Conservation (phyloP, 768 basidiomycete genomes). For the Strobilomyces dryophilus region DNA sequence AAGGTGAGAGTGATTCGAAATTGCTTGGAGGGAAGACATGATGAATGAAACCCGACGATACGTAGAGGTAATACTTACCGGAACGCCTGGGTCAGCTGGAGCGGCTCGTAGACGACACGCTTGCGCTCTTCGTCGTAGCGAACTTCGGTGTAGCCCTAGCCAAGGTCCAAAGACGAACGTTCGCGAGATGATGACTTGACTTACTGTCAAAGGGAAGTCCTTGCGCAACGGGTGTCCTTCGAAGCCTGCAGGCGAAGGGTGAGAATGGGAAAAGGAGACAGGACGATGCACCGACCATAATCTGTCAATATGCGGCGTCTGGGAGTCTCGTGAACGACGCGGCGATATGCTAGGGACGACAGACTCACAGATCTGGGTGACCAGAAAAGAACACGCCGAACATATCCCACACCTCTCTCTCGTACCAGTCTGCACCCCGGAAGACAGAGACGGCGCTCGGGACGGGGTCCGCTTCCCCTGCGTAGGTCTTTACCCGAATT, state of each 20-base stretch:
- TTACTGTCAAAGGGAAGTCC: constrained; percentile 94
- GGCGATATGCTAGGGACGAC: constrained; percentile 3
- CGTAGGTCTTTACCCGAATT: constrained; percentile 96
- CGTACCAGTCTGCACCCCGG: constrained; percentile 97
- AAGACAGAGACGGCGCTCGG: constrained; percentile 79
- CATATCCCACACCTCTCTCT: constrained; percentile 97
- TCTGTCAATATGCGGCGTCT: constrained; percentile 97
- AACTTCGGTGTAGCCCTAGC: constrained; percentile 95
- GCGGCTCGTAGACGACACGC: constrained; percentile 94
- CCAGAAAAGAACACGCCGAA: constrained; percentile 94
- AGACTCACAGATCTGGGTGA: constrained; percentile 90
- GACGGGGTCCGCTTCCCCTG: constrained; percentile 87
- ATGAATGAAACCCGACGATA: not conserved
- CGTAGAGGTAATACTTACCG: constrained; percentile 46
- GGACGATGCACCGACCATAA: constrained; percentile 58
- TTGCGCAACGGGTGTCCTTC: constrained; percentile 97
- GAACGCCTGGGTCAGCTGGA: constrained; percentile 98
- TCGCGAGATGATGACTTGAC: constrained; percentile 20
- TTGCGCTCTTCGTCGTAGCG: constrained; percentile 98
- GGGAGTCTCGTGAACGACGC: constrained; percentile 9
- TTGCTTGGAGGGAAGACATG: constrained; percentile 49
- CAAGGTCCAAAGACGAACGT: not conserved
- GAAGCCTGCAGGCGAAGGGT: constrained; percentile 52
- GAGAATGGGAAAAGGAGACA: not conserved
- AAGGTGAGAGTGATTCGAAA: constrained; percentile 89